These are phyloP conservation scores for Tetrahymena elliotti DNA, from an alignment of 73 alveolate species.

Conservation along the genomic window DNA sequence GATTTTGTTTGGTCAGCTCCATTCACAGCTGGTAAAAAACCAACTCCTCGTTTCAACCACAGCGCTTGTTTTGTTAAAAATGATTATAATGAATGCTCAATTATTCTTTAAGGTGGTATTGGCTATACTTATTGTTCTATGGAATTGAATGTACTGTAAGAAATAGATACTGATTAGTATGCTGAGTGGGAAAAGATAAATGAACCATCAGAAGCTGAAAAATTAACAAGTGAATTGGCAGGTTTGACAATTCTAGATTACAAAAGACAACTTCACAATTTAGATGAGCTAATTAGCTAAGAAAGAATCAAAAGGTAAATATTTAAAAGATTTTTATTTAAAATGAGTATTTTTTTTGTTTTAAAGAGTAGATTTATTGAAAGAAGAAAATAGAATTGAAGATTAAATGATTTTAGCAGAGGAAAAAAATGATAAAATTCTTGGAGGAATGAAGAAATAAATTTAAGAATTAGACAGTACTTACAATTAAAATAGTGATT, in stretches of 20 bases:
- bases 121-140: slow-evolving; percentile 34
- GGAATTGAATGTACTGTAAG: slow-evolving; percentile 26
- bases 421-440: not conserved
- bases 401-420: not conserved
- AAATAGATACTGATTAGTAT: not conserved
- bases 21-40: slow-evolving; percentile 50
- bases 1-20: slow-evolving; percentile 44
- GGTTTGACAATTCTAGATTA: slow-evolving; percentile 17
- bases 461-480: not conserved
- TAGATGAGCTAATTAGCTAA: slow-evolving; percentile 31
- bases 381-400: not conserved
- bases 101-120: slow-evolving; percentile 22
- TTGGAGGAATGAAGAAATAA: not conserved
- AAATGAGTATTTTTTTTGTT: not conserved
- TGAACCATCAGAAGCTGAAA: slow-evolving; percentile 18
- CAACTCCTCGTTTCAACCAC: slow-evolving; percentile 51
- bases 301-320: slow-evolving; percentile 12
- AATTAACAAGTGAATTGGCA: slow-evolving; percentile 27
- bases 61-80: slow-evolving; percentile 39
- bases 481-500: not conserved
- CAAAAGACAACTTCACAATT: slow-evolving; percentile 13
- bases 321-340: not conserved
- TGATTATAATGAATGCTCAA: not conserved
- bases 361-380: not conserved
- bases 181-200: slow-evolving; percentile 38